A percentile compares a stretch with the other conserved stretches of the same genome.
Conservation (phyloP, 2,329 filamentous ascomycete genomes). For the Corynespora cassiicola region DNA sequence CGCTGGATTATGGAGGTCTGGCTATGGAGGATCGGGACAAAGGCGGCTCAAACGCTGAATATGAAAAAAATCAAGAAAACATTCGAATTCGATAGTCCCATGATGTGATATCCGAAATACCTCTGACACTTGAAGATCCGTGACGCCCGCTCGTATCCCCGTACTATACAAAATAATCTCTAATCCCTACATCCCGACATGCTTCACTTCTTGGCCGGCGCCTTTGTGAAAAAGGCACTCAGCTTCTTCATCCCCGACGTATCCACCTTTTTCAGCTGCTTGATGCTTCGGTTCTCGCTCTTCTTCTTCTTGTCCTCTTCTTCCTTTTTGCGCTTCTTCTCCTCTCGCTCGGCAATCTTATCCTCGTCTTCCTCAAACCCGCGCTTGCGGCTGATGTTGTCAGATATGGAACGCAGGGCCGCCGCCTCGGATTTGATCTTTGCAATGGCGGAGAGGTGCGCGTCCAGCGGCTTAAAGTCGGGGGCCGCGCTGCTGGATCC, state of each 20-base stretch:
- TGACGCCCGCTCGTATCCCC: too few relatives aligned
- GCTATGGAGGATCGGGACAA: too few relatives aligned
- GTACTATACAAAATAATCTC: too few relatives aligned
- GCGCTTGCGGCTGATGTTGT: constrained; percentile 74
- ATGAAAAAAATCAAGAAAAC: too few relatives aligned
- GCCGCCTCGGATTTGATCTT: constrained; percentile 74
- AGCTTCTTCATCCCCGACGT: constrained; percentile 95
- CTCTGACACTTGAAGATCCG: too few relatives aligned
- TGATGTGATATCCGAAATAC: too few relatives aligned
- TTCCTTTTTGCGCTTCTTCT: constrained; percentile 85
- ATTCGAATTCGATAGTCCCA: too few relatives aligned
- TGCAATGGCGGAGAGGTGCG: constrained; percentile 71
- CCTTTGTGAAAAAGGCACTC: constrained; percentile 89
- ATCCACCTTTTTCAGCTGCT: constrained; percentile 87
- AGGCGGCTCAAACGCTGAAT: too few relatives aligned
- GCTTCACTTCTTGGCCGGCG: constrained; percentile 34
- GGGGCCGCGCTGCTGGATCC: constrained; percentile 46
- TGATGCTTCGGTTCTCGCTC: constrained; percentile 76
- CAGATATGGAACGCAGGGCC: constrained; percentile 69
- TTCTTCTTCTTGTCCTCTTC: constrained; percentile 90
- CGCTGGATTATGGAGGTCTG: too few relatives aligned
- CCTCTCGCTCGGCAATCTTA: constrained; percentile 65
- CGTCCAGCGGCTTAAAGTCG: constrained; percentile 74
- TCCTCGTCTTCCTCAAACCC: constrained; percentile 66
- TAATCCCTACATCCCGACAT: neutral